Evolutionary conservation across 768 basidiomycete genomes (phyloP), one percentile per base, ranked within the genome.

Genomic region (Gyrodon lividus): DNA sequence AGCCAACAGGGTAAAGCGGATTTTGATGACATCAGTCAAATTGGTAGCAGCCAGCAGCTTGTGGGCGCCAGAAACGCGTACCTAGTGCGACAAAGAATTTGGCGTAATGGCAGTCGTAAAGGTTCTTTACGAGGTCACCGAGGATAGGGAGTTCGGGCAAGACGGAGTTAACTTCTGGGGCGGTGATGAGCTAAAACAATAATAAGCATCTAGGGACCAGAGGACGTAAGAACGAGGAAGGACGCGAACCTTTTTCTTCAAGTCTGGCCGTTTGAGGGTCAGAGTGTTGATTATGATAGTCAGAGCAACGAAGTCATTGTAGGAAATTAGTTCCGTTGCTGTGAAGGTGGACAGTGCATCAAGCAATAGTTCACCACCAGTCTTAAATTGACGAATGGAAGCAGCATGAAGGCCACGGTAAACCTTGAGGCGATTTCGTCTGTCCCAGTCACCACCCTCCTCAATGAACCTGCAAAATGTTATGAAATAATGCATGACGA

Each of bases 391-490:
- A n/a, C 96, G 87, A 54, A 91, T 87, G 26, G 91, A 88, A 28
- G 95, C 72, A 39, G 87, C 75, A 63, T 96, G 89, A 0, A 97
- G 74, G 43, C 88, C 95, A 45, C 83, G 82, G 74, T 98, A 99
- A 37, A 98, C 96, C 71, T 99, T 99, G 61, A 98, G 82, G 40
- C 96, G 82, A 70, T 98, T 99, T 34, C 94, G 83, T 48, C 96
- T 78, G 68, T 99, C 96, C 96, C 96, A 99, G 72, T 99, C 96
- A 40, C 96, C 96, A 0, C 96, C 96, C 67, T 92, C 82, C 60
- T 98, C 94, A 48, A 97, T 89, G 38, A 97, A 76, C 49, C 92
- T 94, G 63, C 17, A 37, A 16, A 16, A 38, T 19, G 14, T 33
- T 30, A 39, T 42, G 6, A 31, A 17, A 19, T 7, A 45, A 34